Conservation (phyloP, 2,329 filamentous ascomycete species). For the Dactylellina cionopaga region DNA sequence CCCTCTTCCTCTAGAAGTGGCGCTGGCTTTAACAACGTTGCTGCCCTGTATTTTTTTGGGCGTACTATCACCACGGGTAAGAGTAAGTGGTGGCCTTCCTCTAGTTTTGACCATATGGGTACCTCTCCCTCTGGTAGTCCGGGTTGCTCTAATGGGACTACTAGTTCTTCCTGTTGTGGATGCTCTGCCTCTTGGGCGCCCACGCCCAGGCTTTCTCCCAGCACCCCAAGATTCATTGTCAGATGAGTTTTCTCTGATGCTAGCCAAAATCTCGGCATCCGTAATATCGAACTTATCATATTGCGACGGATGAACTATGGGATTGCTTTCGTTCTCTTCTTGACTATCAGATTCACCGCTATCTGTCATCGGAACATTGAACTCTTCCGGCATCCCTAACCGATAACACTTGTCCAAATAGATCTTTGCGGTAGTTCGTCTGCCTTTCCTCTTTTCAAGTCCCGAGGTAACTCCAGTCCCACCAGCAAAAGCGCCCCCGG, state of each 20-base stretch:
- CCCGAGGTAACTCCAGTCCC: constrained; percentile 44
- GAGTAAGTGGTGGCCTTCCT: constrained; percentile 30
- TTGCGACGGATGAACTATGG: constrained; percentile 21
- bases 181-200: constrained; percentile 30
- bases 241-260: constrained; percentile 35
- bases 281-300: constrained; percentile 51
- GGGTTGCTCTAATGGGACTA: not conserved
- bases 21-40: constrained; percentile 41
- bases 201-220: constrained; percentile 6
- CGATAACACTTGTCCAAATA: constrained; percentile 27
- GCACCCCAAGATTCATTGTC: constrained; percentile 44
- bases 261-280: constrained; percentile 37
- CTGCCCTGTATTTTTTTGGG: not conserved
- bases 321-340: not conserved
- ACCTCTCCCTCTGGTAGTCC: not conserved
- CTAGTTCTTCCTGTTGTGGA: constrained; percentile 10
- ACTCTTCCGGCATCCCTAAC: constrained; percentile 39
- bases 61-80: constrained; percentile 26
- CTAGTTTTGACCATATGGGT: no score
- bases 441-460: constrained; percentile 17
- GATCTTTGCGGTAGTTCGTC: constrained; percentile 32
- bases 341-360: constrained; percentile 28
- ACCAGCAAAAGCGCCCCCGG: constrained; percentile 41
- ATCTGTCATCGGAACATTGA: constrained; percentile 37
- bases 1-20: constrained; percentile 40